These are phyloP conservation scores for Knoxdaviesia capensis DNA, from an alignment of 2,329 filamentous ascomycete species.

Conservation along the genomic window DNA sequence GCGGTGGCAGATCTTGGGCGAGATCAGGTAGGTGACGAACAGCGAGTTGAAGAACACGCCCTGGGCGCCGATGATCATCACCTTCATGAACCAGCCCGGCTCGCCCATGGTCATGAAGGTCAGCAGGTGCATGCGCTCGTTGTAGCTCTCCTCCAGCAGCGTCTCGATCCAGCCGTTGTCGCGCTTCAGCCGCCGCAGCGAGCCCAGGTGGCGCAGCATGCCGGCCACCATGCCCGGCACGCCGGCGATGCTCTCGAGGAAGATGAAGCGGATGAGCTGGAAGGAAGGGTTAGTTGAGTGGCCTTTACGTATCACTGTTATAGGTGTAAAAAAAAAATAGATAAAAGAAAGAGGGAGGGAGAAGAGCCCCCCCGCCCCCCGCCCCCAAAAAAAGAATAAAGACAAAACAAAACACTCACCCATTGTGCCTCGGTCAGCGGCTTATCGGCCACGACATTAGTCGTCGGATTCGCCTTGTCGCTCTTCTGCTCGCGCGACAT, in stretches of 20 bases:
- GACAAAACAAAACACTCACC: constrained; percentile 16
- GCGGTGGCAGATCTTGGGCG: constrained; percentile 72
- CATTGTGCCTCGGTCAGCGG: constrained; percentile 72
- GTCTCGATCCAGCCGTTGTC: constrained; percentile 97
- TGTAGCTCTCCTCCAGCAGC: constrained; percentile 74
- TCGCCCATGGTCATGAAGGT: constrained; percentile 79
- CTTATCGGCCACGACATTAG: constrained; percentile 28
- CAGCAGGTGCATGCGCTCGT: constrained; percentile 82
- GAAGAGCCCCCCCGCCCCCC: too few species aligned
- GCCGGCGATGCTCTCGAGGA: constrained; percentile 84
- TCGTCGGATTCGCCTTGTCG: constrained; percentile 35
- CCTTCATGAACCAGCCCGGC: constrained; percentile 65
- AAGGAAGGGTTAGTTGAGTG: background rate
- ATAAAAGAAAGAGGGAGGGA: too few species aligned
- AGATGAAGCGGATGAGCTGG: constrained; percentile 63
- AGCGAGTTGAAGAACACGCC: constrained; percentile 93
- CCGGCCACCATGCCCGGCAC: constrained; percentile 95
- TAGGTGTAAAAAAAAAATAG: background rate
- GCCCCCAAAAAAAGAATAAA: too few species aligned
- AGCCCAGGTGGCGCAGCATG: constrained; percentile 78
- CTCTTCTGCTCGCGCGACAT: constrained; percentile 50
- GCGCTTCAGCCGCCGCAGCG: constrained; percentile 64
- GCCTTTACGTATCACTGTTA: background rate
- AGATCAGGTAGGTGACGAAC: constrained; percentile 75
- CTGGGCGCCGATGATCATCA: constrained; percentile 81